Conservation (phyloP, 768 basidiomycete genomes). For the Termitomyces sp. region DNA sequence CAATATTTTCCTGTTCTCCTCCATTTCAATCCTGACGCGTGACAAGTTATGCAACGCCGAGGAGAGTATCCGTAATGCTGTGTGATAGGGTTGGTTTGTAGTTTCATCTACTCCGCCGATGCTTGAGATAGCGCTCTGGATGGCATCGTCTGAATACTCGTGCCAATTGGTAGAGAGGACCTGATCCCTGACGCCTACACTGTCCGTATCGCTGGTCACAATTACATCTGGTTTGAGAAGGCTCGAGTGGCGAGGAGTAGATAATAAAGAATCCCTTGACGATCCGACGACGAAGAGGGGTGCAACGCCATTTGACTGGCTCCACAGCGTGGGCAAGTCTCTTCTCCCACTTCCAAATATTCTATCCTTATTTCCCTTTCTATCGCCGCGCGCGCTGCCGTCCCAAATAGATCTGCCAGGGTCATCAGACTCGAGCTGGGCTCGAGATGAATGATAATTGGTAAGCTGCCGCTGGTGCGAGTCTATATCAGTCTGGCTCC, state of each 20-base stretch:
- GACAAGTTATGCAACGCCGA: slow-evolving; percentile 58
- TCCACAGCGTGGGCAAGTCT: slow-evolving; percentile 33
- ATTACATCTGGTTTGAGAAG: slow-evolving; percentile 25
- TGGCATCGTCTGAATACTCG: slow-evolving; percentile 68
- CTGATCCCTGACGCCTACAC: slow-evolving; percentile 31
- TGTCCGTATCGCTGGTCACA: slow-evolving; percentile 29
- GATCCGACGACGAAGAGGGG: slow-evolving; percentile 43
- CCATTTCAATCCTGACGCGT: slow-evolving; percentile 55
- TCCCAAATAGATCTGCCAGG: slow-evolving; percentile 32
- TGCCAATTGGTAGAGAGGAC: slow-evolving; percentile 74
- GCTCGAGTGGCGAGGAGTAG: slow-evolving; percentile 9
- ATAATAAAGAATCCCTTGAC: slow-evolving; percentile 22
- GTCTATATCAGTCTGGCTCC: slow-evolving; percentile 29
- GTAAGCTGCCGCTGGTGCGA: slow-evolving; percentile 25
- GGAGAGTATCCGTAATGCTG: slow-evolving; percentile 65
- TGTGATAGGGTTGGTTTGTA: slow-evolving; percentile 55
- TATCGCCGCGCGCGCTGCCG: slow-evolving; percentile 54
- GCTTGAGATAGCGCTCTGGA: slow-evolving; percentile 56
- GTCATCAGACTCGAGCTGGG: slow-evolving; percentile 47
- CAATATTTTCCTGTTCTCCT: slow-evolving; percentile 47
- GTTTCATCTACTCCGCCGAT: slow-evolving; percentile 38
- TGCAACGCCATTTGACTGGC: slow-evolving; percentile 22
- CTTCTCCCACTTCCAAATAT: slow-evolving; percentile 19
- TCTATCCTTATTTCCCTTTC: slow-evolving; percentile 32
- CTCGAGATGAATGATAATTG: slow-evolving; percentile 61